A percentile compares a stretch with the other conserved stretches of the same genome.
Evolutionary conservation across 2,329 filamentous ascomycete genomes (phyloP).

Genomic region (Bisporella sp.): DNA sequence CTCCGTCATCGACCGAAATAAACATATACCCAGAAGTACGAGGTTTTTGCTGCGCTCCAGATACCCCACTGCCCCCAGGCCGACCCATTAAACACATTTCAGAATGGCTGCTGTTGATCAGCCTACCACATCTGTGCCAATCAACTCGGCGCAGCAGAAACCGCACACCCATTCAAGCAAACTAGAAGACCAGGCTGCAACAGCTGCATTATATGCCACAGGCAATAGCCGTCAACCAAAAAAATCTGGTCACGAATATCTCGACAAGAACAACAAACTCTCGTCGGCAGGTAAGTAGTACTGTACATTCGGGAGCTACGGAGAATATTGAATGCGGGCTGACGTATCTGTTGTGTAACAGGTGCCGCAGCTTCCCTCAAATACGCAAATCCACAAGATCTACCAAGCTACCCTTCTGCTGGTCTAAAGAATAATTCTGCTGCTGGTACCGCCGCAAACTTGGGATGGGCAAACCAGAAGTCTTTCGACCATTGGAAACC

Average conservation of each 20-base stretch:
- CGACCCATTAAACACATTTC: too few species aligned
- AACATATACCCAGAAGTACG: too few species aligned
- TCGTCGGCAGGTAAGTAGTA: slow-evolving; percentile 45
- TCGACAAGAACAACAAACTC: slow-evolving; percentile 47
- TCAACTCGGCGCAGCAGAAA: background rate
- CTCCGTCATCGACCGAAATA: too few species aligned
- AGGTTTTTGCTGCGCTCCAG: too few species aligned
- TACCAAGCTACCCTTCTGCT: slow-evolving; percentile 67
- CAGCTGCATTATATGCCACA: slow-evolving; percentile 51
- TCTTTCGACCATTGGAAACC: slow-evolving; percentile 60
- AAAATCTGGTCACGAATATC: slow-evolving; percentile 18
- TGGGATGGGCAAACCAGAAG: slow-evolving; percentile 67
- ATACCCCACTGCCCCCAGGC: too few species aligned
- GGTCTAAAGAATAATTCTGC: slow-evolving; percentile 52
- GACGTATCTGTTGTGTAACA: slow-evolving; percentile 23
- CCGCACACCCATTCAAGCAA: background rate
- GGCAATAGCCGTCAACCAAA: slow-evolving; percentile 21
- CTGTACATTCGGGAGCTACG: background rate
- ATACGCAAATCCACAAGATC: slow-evolving; percentile 64
- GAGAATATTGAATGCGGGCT: slow-evolving; percentile 1
- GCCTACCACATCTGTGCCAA: too few species aligned
- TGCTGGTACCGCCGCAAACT: slow-evolving; percentile 65
- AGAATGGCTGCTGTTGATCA: too few species aligned
- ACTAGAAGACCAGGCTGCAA: slow-evolving; percentile 44
- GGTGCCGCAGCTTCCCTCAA: slow-evolving; percentile 57